Base-by-base conservation (phyloP, 306 rosid species). In the Dryas alaskensis region DNA sequence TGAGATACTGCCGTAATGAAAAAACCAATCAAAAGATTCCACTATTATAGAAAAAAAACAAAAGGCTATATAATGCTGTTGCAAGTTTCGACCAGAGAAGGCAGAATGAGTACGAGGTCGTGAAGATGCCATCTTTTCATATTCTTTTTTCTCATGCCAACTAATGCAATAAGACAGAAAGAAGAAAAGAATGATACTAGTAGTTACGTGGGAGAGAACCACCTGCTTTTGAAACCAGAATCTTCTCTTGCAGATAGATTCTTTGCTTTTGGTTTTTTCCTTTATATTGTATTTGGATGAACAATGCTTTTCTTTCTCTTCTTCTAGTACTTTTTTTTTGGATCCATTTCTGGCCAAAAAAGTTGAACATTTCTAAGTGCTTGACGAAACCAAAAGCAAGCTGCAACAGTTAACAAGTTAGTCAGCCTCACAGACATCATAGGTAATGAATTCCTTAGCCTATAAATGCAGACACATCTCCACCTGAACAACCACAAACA, bases 101-200 rank as follows among this genome's bases (percentile, higher is more conserved):
- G 22, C 22, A 22, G 22, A 22, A 22, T 22, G 22, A 22, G 22
- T 22, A 22, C 37, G 3, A 31, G 37, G 12, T 60, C 63, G 16
- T 67, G 80, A 66, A 49, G 68, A 75, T 27, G 66, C 59, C 65
- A 70, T 60, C 76, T 81, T 76, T 63, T 25, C n/a, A 57, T 57
- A 44, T 82, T 80, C 82, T 22, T 22, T 22, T 25, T 72, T 60
- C 68, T 50, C 64, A 40, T 25, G 72, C 44, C 71, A 77, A 81
- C 77, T 49, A 61, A 73, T 61, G 12, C 44, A 53, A 45, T 8
- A 82, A 78, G 68, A 74, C 68, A 59, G 54, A 63, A 57, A 19
- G 74, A 91, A 85, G 96, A 62, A 89, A 89, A 81, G 96, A 89
- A 89, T 88, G 50, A 79, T 82, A 53, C 81, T 50, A 49, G n/a